Evolutionary conservation across 2,329 filamentous ascomycete genomes (phyloP), one percentile per base, ranked within the genome.

Genomic region (Drechslerella stenobrocha): DNA sequence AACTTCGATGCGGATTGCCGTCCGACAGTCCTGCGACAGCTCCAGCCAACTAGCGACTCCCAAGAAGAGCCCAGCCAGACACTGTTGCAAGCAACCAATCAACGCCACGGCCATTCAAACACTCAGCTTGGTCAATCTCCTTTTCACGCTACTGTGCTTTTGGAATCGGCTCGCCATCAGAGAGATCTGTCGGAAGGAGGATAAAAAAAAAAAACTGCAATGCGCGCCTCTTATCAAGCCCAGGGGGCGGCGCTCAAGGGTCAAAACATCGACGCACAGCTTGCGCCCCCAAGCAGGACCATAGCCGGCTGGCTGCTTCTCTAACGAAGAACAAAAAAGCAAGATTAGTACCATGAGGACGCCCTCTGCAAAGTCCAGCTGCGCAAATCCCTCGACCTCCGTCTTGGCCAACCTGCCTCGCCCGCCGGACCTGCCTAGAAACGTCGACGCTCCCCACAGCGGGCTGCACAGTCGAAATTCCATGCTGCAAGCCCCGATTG

Each of bases 371-470:
- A 52, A 57, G 30, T 66, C 48, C 32, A 59, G 24, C 61, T 53
- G 52, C n/a, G n/a, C 61, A 66, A 66, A 66, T 66, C 61, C 61
- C 61, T 66, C 61, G 53, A 58, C 61, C 53, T 58, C 61, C 61
- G 61, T 59, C 61, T 66, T 58, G 61, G 60, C 60, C 20, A 30
- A n/a, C 35, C 18, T 18, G 22, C 23, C 28, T 32, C 26, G 18
- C 53, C 60, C 53, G 28, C 46, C 35, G 37, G 45, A 52, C 47
- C 46, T 42, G 37, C 44, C 53, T 32, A 40, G 37, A 50, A 44
- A 50, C 45, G 44, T 42, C 37, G 53, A 46, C 23, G 53, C 35
- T 9, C 28, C 20, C n/a, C 13, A 46, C 30, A 20, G 3, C 47
- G 30, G 32, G 11, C 1, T 9, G 24, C n/a, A 22, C 30, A 18